Evolutionary conservation across 2,329 filamentous ascomycete genomes (phyloP).

Genomic region (Monilinia laxa): DNA sequence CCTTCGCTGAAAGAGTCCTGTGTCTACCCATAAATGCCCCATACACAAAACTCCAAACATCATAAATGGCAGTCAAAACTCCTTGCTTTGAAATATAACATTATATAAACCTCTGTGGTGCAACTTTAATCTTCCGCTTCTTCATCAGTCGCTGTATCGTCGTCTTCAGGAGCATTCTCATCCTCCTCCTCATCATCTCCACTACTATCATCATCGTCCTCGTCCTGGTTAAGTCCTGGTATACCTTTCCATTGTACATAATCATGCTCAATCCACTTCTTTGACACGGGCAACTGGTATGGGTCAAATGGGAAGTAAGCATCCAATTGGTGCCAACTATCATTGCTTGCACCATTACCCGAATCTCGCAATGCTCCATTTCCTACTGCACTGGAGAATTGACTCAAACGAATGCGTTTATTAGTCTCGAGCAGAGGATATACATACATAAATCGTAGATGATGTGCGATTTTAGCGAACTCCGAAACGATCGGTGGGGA

Average conservation of each 20-base stretch:
- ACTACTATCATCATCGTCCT: conserved; percentile 54
- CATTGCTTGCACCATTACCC: conserved; percentile 56
- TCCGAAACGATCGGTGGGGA: conserved; percentile 86
- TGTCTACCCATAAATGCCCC: background rate
- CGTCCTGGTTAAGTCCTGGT: conserved; percentile 63
- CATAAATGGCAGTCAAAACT: conserved; percentile 4
- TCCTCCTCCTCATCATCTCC: conserved; percentile 35
- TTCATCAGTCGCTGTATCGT: conserved; percentile 34
- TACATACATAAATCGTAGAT: conserved; percentile 85
- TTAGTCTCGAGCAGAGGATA: conserved; percentile 87
- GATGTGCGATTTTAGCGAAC: conserved; percentile 83
- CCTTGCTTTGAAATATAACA: conserved; percentile 3
- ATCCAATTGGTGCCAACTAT: conserved; percentile 81
- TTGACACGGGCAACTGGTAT: conserved; percentile 84
- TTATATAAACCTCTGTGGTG: background rate
- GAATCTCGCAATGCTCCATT: conserved; percentile 50
- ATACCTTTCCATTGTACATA: conserved; percentile 80
- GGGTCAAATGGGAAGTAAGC: conserved; percentile 98
- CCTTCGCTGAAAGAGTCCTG: conserved; percentile 14
- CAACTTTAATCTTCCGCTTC: conserved; percentile 33
- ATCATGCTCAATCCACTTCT: conserved; percentile 80
- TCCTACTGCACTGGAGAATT: conserved; percentile 60
- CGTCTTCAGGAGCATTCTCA: conserved; percentile 26
- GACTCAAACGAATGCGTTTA: conserved; percentile 79
- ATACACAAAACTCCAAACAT: background rate